Percentiles rank a stretch among this genome's conserved stretches.
These are phyloP conservation scores for Boletus vermiculosoides DNA, from an alignment of 768 basidiomycete species.

Conservation along the genomic window DNA sequence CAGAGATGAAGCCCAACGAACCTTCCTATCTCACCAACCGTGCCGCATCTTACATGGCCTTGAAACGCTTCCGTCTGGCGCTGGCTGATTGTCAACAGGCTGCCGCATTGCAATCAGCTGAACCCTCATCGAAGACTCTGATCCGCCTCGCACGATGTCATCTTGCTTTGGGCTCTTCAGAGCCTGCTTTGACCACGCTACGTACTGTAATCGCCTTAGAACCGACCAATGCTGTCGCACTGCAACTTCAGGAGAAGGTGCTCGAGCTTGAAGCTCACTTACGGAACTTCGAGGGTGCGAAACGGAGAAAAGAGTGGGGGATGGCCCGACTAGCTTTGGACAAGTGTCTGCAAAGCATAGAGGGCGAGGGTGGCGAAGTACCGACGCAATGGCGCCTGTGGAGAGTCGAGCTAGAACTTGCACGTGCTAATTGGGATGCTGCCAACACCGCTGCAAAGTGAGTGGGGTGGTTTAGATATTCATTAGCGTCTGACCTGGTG, in stretches of 20 bases:
- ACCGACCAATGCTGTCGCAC: constrained; percentile 55
- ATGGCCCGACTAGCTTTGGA: constrained; percentile 79
- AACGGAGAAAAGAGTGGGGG: constrained; percentile 65
- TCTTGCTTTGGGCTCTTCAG: constrained; percentile 69
- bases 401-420: constrained; percentile 76
- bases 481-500: constrained; percentile 3
- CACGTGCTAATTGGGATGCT: constrained; percentile 68
- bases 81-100: constrained; percentile 80
- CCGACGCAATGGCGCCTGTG: constrained; percentile 81
- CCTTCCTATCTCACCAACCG: constrained; percentile 82
- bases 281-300: constrained; percentile 57
- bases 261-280: constrained; percentile 63
- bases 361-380: constrained; percentile 71
- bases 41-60: constrained; percentile 80
- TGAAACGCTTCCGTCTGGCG: constrained; percentile 74
- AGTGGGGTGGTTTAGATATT: constrained; percentile 27
- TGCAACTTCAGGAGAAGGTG: constrained; percentile 61
- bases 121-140: constrained; percentile 73
- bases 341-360: constrained; percentile 68
- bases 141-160: constrained; percentile 84
- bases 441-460: constrained; percentile 75
- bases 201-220: constrained; percentile 61
- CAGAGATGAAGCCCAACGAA: constrained; percentile 62
- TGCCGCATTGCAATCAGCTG: constrained; percentile 55
- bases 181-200: constrained; percentile 65